Conservation (phyloP, 257 asterid species). For the Coffea eugenioides region DNA sequence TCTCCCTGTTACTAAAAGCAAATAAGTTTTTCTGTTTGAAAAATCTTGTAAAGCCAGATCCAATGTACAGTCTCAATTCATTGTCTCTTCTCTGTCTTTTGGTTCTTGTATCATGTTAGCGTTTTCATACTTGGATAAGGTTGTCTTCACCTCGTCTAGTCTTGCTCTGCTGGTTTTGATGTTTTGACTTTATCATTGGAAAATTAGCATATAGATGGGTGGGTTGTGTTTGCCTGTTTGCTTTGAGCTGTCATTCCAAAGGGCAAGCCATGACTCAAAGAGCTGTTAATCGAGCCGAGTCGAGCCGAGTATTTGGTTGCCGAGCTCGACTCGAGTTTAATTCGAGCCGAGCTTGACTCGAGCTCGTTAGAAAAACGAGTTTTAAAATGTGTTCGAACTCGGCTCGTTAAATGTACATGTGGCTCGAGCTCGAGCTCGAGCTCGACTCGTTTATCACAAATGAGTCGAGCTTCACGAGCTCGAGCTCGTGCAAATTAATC, state of each 20-base stretch:
- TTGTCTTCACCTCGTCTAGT: not conserved
- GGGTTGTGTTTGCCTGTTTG: not conserved
- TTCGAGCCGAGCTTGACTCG: no score
- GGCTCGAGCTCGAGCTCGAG: no score
- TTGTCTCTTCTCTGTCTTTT: no score
- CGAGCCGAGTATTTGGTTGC: no score
- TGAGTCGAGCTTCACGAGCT: no score
- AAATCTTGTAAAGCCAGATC: not conserved
- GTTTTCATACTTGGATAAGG: not conserved
- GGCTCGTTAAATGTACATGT: no score
- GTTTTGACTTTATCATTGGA: not conserved
- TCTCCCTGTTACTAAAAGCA: slow-evolving; percentile 40
- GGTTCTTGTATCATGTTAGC: not conserved
- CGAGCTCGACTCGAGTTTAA: no score
- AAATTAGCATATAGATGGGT: not conserved
- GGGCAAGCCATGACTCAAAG: not conserved
- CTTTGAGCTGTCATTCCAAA: not conserved
- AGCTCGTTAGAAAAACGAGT: no score
- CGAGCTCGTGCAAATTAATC: no score
- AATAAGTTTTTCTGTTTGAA: slow-evolving; percentile 16
- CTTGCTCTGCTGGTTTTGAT: not conserved
- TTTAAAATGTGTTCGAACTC: no score
- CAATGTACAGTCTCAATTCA: not conserved
- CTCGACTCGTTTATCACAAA: no score
- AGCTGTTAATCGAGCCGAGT: no score